A percentile compares a stretch with the other conserved stretches of the same genome.
phyloP scores from a whole-genome alignment of 2,329 filamentous ascomycete genomes.

The Cordyceps cicadae region DNA sequence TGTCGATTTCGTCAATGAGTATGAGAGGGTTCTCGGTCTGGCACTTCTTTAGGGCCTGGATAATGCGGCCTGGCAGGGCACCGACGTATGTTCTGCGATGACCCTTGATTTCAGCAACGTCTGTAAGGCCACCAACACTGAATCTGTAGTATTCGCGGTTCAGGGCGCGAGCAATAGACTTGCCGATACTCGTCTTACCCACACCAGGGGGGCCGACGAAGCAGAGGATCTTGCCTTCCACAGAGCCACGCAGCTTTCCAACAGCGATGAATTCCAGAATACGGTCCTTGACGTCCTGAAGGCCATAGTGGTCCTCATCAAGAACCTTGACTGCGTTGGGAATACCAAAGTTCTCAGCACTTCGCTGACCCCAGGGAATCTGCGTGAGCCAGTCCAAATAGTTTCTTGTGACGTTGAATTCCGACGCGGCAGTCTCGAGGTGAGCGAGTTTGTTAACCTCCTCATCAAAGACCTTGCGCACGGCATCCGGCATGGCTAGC shows the following conservation, averaged over 20 bases:
- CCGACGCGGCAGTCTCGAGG: slow-evolving; percentile 88
- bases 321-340: slow-evolving; percentile 81
- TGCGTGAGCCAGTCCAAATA: slow-evolving; percentile 98
- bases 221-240: slow-evolving; percentile 97
- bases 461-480: slow-evolving; percentile 96
- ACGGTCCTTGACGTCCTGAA: slow-evolving; percentile 97
- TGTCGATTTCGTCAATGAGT: slow-evolving; percentile 95
- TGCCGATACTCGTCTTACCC: slow-evolving; percentile 97
- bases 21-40: slow-evolving; percentile 97
- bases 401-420: slow-evolving; percentile 97
- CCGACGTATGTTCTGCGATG: slow-evolving; percentile 95
- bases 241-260: slow-evolving; percentile 89
- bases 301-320: slow-evolving; percentile 91
- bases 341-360: slow-evolving; percentile 94
- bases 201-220: slow-evolving; percentile 96
- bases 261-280: slow-evolving; percentile 98
- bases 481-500: slow-evolving; percentile 91
- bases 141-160: slow-evolving; percentile 98
- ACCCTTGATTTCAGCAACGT: slow-evolving; percentile 98
- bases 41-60: slow-evolving; percentile 97
- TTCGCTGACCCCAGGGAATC: slow-evolving; percentile 93
- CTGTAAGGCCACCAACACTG: slow-evolving; percentile 91
- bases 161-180: slow-evolving; percentile 89
- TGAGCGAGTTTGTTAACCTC: slow-evolving; percentile 96
- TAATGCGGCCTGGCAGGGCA: slow-evolving; percentile 89